A percentile compares a stretch with the other conserved stretches of the same genome.
Evolutionary conservation across 1,284 basidiomycete genomes (phyloP).

Genomic region (Athelia sp.): DNA sequence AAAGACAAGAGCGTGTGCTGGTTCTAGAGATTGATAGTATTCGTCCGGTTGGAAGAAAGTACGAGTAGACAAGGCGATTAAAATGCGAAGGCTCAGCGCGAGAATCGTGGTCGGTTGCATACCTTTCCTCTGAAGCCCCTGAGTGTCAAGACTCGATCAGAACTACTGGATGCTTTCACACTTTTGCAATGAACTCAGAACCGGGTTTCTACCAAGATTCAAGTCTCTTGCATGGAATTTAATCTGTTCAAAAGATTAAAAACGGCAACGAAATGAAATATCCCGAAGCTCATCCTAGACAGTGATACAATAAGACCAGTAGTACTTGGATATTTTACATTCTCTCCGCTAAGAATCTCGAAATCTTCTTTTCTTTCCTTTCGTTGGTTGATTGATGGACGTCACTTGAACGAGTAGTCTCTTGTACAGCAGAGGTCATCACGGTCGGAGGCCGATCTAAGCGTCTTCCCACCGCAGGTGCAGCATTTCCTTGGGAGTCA

Average conservation of each 20-base stretch:
- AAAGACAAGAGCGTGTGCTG: constrained; percentile 85
- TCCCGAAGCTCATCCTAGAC: too few relatives aligned
- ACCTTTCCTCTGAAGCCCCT: background rate
- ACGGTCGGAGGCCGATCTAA: constrained; percentile 35
- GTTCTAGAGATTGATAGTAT: constrained; percentile 93
- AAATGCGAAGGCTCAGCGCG: constrained; percentile 44
- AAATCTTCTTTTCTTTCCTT: constrained; percentile 27
- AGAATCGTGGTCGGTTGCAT: constrained; percentile 17
- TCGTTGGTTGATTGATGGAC: constrained; percentile 9
- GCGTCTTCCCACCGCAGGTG: constrained; percentile 11
- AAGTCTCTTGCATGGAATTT: too few relatives aligned
- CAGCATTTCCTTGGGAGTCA: constrained; percentile 4
- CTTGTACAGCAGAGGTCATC: constrained; percentile 33
- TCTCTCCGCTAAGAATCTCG: constrained; percentile 43
- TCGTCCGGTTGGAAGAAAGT: constrained; percentile 99
- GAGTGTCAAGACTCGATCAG: too few relatives aligned
- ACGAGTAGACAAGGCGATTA: constrained; percentile 64
- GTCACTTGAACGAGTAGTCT: constrained; percentile 17
- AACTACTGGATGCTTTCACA: too few relatives aligned
- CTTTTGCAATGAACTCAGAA: too few relatives aligned
- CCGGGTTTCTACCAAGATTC: too few relatives aligned
- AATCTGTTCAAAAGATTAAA: too few relatives aligned
- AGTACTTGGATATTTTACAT: too few relatives aligned
- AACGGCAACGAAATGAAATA: too few relatives aligned
- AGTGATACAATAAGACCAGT: too few relatives aligned